Evolutionary conservation across 495 filamentous ascomycete species (phyloP).

Genomic region (Podospora pseudocomata): DNA sequence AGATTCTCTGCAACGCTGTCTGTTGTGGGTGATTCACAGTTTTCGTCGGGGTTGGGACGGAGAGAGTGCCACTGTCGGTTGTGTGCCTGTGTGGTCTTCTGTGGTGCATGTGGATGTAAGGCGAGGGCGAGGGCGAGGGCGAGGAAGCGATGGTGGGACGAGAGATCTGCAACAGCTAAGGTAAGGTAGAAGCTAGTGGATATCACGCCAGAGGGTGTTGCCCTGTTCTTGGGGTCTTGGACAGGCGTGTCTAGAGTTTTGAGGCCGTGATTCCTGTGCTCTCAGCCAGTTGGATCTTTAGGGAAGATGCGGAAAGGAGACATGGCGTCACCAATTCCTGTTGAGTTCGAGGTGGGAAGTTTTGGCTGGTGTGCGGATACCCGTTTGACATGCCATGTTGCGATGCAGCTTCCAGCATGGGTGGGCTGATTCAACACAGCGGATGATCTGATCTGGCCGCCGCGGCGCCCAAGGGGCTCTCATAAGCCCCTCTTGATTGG

Average conservation of each 20-base stretch:
- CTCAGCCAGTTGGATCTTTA: background rate
- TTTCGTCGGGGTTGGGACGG: background rate
- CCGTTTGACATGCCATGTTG: slow-evolving; percentile 23
- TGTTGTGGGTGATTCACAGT: background rate
- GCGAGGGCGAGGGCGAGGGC: background rate
- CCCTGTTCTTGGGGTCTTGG: background rate
- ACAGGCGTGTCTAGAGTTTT: background rate
- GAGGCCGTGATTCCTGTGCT: background rate
- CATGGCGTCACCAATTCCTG: background rate
- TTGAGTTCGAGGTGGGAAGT: slow-evolving; percentile 6
- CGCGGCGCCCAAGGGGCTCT: background rate
- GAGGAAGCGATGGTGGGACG: slow-evolving; percentile 9
- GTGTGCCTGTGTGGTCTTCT: background rate
- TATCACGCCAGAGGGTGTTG: slow-evolving; percentile 1
- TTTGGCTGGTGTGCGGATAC: slow-evolving; percentile 15
- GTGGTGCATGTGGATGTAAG: background rate
- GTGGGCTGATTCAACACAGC: slow-evolving; percentile 34
- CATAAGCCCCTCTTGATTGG: slow-evolving; percentile 22
- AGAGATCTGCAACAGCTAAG: slow-evolving; percentile 7
- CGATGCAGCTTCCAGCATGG: slow-evolving; percentile 12
- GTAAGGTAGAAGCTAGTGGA: background rate
- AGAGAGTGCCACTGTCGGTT: background rate
- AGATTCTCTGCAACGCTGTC: slow-evolving; percentile 6
- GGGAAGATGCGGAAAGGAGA: background rate
- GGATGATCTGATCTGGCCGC: slow-evolving; percentile 32